Conservation (phyloP, 345 rosid species). For the Brassica nigra region DNA sequence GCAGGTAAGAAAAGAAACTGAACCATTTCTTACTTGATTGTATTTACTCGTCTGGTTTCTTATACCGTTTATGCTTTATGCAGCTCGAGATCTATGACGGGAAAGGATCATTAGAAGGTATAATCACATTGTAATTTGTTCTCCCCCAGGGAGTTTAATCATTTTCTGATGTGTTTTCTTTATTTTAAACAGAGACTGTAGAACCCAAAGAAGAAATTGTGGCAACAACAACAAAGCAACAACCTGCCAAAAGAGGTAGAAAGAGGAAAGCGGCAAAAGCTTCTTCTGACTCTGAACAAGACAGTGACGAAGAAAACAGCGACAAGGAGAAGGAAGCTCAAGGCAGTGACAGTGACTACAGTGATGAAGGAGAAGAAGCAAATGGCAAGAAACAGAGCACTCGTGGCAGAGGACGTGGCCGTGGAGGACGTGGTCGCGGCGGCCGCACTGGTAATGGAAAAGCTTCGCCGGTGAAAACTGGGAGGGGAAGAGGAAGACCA, state of each 20-base stretch:
- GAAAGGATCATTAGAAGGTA: slow-evolving; percentile 80
- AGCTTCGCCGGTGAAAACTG: slow-evolving; percentile 48
- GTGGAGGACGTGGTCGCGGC: slow-evolving; percentile 52
- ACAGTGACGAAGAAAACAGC: slow-evolving; percentile 57
- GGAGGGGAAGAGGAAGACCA: slow-evolving; percentile 81
- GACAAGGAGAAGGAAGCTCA: slow-evolving; percentile 53
- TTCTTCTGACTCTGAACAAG: slow-evolving; percentile 61
- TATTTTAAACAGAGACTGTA: slow-evolving; percentile 45
- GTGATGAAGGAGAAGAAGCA: slow-evolving; percentile 46
- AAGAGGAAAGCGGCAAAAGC: slow-evolving; percentile 65
- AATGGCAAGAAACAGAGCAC: slow-evolving; percentile 59
- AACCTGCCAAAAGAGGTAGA: slow-evolving; percentile 49
- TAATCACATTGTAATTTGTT: neutral
- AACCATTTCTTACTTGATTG: neutral
- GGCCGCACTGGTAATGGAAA: slow-evolving; percentile 48
- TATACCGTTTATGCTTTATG: slow-evolving; percentile 15
- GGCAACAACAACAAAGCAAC: slow-evolving; percentile 38
- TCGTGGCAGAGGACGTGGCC: slow-evolving; percentile 57
- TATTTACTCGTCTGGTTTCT: neutral
- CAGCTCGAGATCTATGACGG: slow-evolving; percentile 91
- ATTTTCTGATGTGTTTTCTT: slow-evolving; percentile 1
- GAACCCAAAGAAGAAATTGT: slow-evolving; percentile 46
- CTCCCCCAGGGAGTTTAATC: neutral
- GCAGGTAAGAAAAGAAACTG: slow-evolving; percentile 55
- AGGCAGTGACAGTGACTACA: slow-evolving; percentile 49